Evolutionary conservation across 1,139 yeast genomes (phyloP), one percentile per base, ranked within the genome.

Genomic region (Taiozyma onychis): DNA sequence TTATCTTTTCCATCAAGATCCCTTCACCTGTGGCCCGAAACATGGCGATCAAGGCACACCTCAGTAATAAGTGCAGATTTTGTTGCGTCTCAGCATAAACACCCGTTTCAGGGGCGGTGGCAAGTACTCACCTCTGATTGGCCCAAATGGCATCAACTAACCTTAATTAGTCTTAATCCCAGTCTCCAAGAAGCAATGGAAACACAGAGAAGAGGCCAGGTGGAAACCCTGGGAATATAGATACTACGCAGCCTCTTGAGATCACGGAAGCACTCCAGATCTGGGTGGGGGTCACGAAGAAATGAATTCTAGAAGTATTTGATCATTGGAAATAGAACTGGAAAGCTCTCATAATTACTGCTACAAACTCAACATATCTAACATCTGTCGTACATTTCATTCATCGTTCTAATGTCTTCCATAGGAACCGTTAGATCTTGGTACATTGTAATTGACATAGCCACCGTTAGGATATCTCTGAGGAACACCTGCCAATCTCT

Each of bases 401-500:
- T 18, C 41, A 37, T 10, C 41, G 9, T 5, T 18, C 24, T 37
- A 37, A 22, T 37, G 41, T 18, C 41, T 37, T 11, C 41, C 41
- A 37, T 37, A 37, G 13, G 41, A 37, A 21, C 41, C 41, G 14
- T 37, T 37, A 4, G 41, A 37, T 37, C 41, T 37, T 37, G 41
- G 41, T 16, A 22, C 41, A 18, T 37, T 37, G 41, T 37, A 37
- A 9, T 37, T 37, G 14, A 37, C 41, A 21, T 37, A 37, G 6
- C 41, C 41, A 21, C 41, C 41, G 41, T 37, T 37, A 18, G 41
- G 41, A 9, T 37, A 37, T 37, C 41, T 37, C 14, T 37, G 41
- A 18, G 41, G 41, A 14, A 37, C 41, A 16, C 41, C 41, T 37
- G 24, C 41, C 13, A 43, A 11, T 28, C 51, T 51, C 24, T 51